Percentiles rank a stretch among this genome's conserved stretches.
Conservation (phyloP, 257 asterid species). For the Solanum chmielewskii region DNA sequence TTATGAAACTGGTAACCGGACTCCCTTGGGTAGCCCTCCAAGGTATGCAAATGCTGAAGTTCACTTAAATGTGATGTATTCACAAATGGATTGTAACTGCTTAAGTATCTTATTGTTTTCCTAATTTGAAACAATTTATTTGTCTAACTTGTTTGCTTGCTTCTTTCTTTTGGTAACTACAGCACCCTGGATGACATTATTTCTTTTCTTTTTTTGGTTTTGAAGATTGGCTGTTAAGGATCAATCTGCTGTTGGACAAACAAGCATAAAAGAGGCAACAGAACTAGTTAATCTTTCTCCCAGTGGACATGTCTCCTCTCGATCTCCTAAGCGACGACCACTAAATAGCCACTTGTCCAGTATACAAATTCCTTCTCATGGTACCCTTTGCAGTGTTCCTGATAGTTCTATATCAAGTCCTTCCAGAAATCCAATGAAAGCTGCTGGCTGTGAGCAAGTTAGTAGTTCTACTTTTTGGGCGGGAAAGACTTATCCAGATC, state of each 20-base stretch:
- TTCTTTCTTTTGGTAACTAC: neutral
- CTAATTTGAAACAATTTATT: neutral
- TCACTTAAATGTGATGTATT: neutral
- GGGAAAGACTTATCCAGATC: slow-evolving; percentile 56
- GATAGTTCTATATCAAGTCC: slow-evolving; percentile 98
- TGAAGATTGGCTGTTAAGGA: slow-evolving; percentile 45
- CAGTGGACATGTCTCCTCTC: slow-evolving; percentile 36
- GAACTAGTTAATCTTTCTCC: slow-evolving; percentile 48
- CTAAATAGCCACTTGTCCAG: slow-evolving; percentile 49
- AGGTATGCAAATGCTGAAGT: slow-evolving; percentile 33
- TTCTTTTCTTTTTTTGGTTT: neutral
- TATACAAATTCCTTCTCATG: slow-evolving; percentile 14
- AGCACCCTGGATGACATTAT: neutral
- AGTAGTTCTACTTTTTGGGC: slow-evolving; percentile 39
- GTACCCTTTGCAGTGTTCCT: slow-evolving; percentile 66
- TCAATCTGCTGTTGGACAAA: slow-evolving; percentile 40
- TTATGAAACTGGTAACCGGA: slow-evolving; percentile 59
- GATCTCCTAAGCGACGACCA: slow-evolving; percentile 41
- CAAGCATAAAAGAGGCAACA: slow-evolving; percentile 41
- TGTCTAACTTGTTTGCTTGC: neutral
- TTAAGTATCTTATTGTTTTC: neutral
- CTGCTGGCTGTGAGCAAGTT: slow-evolving; percentile 51
- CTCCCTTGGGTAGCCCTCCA: slow-evolving; percentile 73
- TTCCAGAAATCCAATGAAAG: slow-evolving; percentile 82
- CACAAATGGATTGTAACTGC: neutral